phyloP scores from a whole-genome alignment of 345 rosid species.

The Microthlaspi erraticum region DNA sequence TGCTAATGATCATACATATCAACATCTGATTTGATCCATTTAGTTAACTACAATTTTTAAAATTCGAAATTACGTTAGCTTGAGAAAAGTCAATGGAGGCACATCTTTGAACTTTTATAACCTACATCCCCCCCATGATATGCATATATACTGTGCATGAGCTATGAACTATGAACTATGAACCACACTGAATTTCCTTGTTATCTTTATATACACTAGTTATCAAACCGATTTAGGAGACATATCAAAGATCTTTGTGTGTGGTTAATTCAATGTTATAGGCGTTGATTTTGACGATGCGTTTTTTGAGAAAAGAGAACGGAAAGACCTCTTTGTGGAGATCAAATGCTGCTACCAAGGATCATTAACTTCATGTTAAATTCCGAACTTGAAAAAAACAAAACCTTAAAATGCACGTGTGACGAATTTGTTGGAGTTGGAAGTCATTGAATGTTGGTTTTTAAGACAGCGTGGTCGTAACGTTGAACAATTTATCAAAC shows the following conservation, averaged over 20 bases:
- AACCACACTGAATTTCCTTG: no score
- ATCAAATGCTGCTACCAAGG: constrained; percentile 22
- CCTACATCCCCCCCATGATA: no score
- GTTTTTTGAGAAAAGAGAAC: not conserved
- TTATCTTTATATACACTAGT: no score
- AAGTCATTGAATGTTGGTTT: constrained; percentile 44
- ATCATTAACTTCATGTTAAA: constrained; percentile 38
- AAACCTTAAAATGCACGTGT: constrained; percentile 31
- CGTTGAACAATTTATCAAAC: constrained; percentile 64
- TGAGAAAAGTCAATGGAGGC: no score
- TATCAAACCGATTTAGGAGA: not conserved
- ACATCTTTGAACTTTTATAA: no score
- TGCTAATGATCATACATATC: no score
- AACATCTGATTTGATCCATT: no score
- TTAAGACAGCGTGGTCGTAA: constrained; percentile 79
- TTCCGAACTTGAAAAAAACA: constrained; percentile 1
- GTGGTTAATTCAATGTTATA: not conserved
- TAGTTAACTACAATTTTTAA: no score
- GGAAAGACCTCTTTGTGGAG: not conserved
- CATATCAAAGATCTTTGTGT: not conserved
- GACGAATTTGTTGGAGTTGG: constrained; percentile 21
- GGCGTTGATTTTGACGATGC: not conserved
- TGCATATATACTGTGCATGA: no score
- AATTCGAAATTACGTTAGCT: not conserved
- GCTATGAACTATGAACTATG: no score